These are phyloP conservation scores for Sophora flavescens DNA, from an alignment of 306 rosid species.

Conservation along the genomic window DNA sequence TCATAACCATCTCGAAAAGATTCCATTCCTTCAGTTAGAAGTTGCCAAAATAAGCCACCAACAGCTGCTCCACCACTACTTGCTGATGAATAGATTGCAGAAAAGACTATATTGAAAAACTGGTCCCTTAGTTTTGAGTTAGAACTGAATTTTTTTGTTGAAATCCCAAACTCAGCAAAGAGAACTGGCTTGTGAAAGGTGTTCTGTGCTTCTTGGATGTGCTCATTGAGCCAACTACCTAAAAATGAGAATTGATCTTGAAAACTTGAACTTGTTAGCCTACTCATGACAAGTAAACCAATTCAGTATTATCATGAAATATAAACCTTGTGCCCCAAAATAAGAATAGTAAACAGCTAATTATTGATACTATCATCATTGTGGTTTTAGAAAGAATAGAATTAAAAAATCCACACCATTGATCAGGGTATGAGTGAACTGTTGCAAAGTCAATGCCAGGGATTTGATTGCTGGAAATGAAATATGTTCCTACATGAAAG, in stretches of 20 bases:
- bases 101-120: slow-evolving; percentile 60
- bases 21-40: slow-evolving; percentile 75
- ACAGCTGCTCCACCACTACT: slow-evolving; percentile 71
- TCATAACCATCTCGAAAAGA: slow-evolving; percentile 80
- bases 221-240: slow-evolving; percentile 64
- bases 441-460: slow-evolving; percentile 83
- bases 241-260: slow-evolving; percentile 68
- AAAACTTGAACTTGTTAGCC: slow-evolving; percentile 65
- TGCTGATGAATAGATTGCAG: slow-evolving; percentile 72
- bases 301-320: too few species aligned
- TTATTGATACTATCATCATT: not conserved
- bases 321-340: slow-evolving; percentile 10
- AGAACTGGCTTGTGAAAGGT: slow-evolving; percentile 73
- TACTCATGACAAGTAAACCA: not conserved
- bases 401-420: slow-evolving; percentile 56
- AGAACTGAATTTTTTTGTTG: slow-evolving; percentile 49
- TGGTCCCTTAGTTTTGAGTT: slow-evolving; percentile 59
- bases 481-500: slow-evolving; percentile 73
- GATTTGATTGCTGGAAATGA: slow-evolving; percentile 79
- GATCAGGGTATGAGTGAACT: slow-evolving; percentile 83
- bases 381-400: not conserved
- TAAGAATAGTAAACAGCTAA: not conserved
- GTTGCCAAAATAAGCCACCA: slow-evolving; percentile 88
- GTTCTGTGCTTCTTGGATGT: slow-evolving; percentile 74
- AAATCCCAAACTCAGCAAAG: slow-evolving; percentile 77